Evolutionary conservation across 805 yeast genomes (phyloP), one percentile per base, ranked within the genome.

Genomic region (Grigorovia jiainica): DNA sequence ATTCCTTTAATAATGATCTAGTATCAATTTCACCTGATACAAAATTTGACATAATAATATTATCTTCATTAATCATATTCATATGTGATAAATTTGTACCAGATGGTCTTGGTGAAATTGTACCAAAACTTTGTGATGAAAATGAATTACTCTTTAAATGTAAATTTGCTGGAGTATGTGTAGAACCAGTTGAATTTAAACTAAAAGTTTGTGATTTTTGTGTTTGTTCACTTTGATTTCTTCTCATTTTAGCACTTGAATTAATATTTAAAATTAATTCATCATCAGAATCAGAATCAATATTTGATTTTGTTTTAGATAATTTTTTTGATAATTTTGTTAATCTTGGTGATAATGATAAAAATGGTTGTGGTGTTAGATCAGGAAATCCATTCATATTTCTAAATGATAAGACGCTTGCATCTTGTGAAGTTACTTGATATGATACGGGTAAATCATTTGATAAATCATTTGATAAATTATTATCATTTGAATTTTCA

Each of bases 391-490:
- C 38, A 10, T 37, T 36, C 36, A 41, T 31, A 31, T 57, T 55
- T 34, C 55, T 43, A 43, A 55, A 37, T 11, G 59, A 53, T 15
- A 54, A 34, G 8, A 47, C 47, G 34, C 57, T 54, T 4, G 52
- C 57, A 40, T 50, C 50, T 24, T 46, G 55, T 6, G 58, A 53
- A 17, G 58, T 61, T n/a, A 54, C 40, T 17, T 41, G 40, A 17
- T 36, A 41, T n/a, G 44, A 31, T 18, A 27, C 31, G 6, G 31
- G n/a, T 6, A 10, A 13, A 16, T 16, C n/a, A 31, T 31, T 31
- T 7, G 38, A 19, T 20, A 18, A 24, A 15, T 15, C 15, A 19
- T 15, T 11, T 11, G n/a, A n/a, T n/a, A n/a, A n/a, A n/a, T 18
- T 34, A 34, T 7, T 10, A 11, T 24, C 24, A 34, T n/a, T 27